phyloP scores from a whole-genome alignment of 768 basidiomycete genomes.

The Pleurotus giganteus region DNA sequence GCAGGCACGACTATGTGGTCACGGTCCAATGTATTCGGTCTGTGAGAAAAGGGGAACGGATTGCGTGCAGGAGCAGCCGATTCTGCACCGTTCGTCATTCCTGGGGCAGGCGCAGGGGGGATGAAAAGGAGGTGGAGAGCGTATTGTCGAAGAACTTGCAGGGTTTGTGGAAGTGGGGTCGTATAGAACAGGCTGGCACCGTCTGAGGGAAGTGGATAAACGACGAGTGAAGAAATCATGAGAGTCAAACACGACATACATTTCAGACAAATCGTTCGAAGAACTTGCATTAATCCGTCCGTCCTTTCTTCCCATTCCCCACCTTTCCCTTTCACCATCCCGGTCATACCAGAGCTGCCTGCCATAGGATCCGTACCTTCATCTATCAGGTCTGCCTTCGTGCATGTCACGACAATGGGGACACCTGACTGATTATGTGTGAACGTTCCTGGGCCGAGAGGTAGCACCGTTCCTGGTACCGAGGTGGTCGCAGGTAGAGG shows the following conservation, averaged over 20 bases:
- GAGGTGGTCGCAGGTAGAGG: conserved; percentile 60
- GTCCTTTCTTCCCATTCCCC: conserved; percentile 95
- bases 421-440: conserved; percentile 86
- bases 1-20: conserved; percentile 90
- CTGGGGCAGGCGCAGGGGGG: conserved; percentile 73
- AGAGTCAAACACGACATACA: conserved; percentile 51
- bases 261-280: conserved; percentile 88
- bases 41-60: conserved; percentile 82
- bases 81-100: conserved; percentile 55
- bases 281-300: conserved; percentile 93
- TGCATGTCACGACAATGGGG: conserved; percentile 86
- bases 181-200: conserved; percentile 93
- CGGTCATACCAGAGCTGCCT: conserved; percentile 81
- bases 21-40: conserved; percentile 90
- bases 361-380: conserved; percentile 70
- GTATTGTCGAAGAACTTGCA: conserved; percentile 78
- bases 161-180: conserved; percentile 73
- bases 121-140: conserved; percentile 79
- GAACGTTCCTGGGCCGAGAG: conserved; percentile 81
- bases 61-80: conserved; percentile 68
- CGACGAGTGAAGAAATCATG: not conserved
- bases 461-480: conserved; percentile 68
- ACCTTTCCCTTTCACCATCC: conserved; percentile 89
- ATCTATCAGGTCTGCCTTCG: conserved; percentile 92
- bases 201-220: conserved; percentile 45